Conservation (phyloP, 306 rosid genomes). For the Cotoneaster glaucophyllus region DNA sequence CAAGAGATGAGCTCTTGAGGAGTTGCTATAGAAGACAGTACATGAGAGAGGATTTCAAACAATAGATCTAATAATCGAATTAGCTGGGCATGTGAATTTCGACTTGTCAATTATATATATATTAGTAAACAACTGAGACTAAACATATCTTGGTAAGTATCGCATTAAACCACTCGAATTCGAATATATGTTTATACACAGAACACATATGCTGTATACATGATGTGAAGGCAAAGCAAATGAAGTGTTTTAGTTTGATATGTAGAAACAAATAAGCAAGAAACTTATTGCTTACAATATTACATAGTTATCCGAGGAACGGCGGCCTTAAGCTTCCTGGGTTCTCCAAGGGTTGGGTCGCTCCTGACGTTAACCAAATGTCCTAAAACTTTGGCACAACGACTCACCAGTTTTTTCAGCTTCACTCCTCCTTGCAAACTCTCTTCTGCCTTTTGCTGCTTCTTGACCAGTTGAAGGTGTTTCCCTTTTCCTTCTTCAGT, state of each 20-base stretch:
- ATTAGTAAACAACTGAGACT: background rate
- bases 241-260: background rate
- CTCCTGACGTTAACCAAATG: slow-evolving; percentile 50
- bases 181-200: background rate
- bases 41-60: too few relatives aligned
- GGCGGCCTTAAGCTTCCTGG: background rate
- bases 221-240: background rate
- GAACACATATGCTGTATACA: background rate
- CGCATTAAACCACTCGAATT: background rate
- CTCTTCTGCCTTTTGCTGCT: background rate
- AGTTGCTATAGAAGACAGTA: too few relatives aligned
- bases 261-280: background rate
- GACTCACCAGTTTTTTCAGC: slow-evolving; percentile 66
- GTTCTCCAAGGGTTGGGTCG: slow-evolving; percentile 42
- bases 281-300: background rate
- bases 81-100: background rate
- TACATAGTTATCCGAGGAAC: background rate
- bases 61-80: too few relatives aligned
- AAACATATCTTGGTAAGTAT: background rate
- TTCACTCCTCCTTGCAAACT: slow-evolving; percentile 44
- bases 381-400: slow-evolving; percentile 62
- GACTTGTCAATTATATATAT: background rate
- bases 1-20: too few relatives aligned
- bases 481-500: slow-evolving; percentile 62
- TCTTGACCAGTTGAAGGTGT: slow-evolving; percentile 51